These are phyloP conservation scores for Cephaloascus fragrans DNA, from an alignment of 805 yeast genomes.

Conservation along the genomic window DNA sequence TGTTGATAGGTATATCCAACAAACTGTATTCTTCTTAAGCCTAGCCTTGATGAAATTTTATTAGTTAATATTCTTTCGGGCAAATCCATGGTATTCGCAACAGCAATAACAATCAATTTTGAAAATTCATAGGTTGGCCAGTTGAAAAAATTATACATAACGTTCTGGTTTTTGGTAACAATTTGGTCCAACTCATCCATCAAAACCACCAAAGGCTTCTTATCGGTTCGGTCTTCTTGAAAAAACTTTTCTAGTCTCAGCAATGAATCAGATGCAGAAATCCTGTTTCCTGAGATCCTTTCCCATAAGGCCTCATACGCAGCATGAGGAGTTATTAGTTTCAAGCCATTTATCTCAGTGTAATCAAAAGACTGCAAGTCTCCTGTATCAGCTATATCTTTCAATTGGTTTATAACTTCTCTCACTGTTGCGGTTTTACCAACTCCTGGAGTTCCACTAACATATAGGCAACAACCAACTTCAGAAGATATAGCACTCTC, in stretches of 20 bases:
- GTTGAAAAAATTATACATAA: conserved; percentile 92
- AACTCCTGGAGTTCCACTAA: conserved; percentile 97
- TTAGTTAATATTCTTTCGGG: conserved; percentile 85
- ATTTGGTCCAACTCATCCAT: conserved; percentile 93
- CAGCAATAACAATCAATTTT: conserved; percentile 78
- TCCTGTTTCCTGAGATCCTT: conserved; percentile 47
- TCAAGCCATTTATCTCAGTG: conserved; percentile 86
- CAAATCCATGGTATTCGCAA: conserved; percentile 95
- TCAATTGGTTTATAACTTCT: conserved; percentile 69
- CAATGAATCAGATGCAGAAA: conserved; percentile 57
- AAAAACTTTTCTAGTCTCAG: conserved; percentile 66
- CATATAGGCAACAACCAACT: conserved; percentile 77
- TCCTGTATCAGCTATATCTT: conserved; percentile 16
- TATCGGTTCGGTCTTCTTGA: conserved; percentile 20
- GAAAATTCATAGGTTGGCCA: conserved; percentile 89
- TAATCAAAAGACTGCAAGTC: conserved; percentile 46
- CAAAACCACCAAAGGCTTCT: conserved; percentile 57
- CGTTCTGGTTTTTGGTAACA: conserved; percentile 70
- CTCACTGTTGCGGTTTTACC: conserved; percentile 93
- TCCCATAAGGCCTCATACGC: conserved; percentile 83
- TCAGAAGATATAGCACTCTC: conserved; percentile 62
- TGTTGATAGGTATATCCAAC: conserved; percentile 82
- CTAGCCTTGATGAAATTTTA: conserved; percentile 86
- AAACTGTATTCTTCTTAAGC: conserved; percentile 78
- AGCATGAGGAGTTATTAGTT: conserved; percentile 65